phyloP scores from a whole-genome alignment of 2,329 filamentous ascomycete species.

The Falciphora oryzae region DNA sequence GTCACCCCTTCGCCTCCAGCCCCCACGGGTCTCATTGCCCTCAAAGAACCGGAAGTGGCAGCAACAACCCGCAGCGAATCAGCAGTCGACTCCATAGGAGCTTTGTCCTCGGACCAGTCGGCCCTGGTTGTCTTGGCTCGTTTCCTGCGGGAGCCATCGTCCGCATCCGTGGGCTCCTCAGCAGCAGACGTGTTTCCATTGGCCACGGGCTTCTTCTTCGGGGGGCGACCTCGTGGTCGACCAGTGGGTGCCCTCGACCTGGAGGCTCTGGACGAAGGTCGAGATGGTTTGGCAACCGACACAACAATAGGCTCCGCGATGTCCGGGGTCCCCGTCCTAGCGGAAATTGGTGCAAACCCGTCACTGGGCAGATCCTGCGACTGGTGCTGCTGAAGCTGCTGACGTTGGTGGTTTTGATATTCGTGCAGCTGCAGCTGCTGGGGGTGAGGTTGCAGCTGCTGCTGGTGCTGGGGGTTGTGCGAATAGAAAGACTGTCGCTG shows the following conservation, averaged over 20 bases:
- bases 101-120: constrained; percentile 43
- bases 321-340: constrained; percentile 1
- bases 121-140: constrained; percentile 72
- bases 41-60: constrained; percentile 81
- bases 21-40: constrained; percentile 71
- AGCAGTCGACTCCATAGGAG: constrained; percentile 64
- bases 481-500: neutral
- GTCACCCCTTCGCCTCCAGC: constrained; percentile 31
- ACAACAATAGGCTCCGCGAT: neutral
- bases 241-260: constrained; percentile 43
- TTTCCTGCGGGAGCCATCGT: constrained; percentile 60
- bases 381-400: constrained; percentile 1
- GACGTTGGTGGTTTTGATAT: neutral
- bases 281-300: constrained; percentile 36
- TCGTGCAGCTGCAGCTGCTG: neutral
- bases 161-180: constrained; percentile 57
- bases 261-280: constrained; percentile 56
- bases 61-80: constrained; percentile 86
- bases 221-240: constrained; percentile 49
- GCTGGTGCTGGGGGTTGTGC: neutral
- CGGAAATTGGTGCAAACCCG: neutral
- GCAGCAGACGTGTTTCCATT: constrained; percentile 69
- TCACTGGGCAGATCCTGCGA: neutral
- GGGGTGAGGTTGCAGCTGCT: neutral
- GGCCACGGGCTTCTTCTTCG: constrained; percentile 40